Base-by-base conservation (phyloP, 805 yeast species). In the Lipomyces chichibuensis region DNA sequence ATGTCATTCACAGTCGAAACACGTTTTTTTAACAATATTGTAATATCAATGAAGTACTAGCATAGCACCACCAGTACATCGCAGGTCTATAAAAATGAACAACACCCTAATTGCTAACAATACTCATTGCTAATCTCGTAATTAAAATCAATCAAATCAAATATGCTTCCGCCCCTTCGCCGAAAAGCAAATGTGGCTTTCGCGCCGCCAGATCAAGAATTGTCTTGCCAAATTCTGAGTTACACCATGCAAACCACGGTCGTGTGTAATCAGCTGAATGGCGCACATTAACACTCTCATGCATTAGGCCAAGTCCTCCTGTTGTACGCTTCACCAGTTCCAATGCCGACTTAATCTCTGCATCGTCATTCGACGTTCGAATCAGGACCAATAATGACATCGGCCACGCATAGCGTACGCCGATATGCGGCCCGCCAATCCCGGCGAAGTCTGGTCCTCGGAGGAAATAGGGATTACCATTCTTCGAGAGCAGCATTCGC, bases 201-300 rank as follows among this genome's bases (percentile, higher is more conserved):
- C 89, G 80, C 65, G 83, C 79, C 1, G 94, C 92, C 68, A 92
- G 78, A 73, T 91, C 88, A 57, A 92, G 76, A n/a, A 92, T 88
- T 0, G 96, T 88, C 77, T 90, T 90, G 25, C 92, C 97, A 79
- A 92, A 91, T 77, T 92, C 97, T 0, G 96, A 87, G 75, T 92
- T 92, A 72, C 96, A 90, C 97, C 97, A 92, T 4, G 96, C 89
- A 80, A 92, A 92, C 97, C 97, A 92, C 2, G 95, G 85, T 67
- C 97, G 80, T 0, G 97, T 90, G 75, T 77, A 92, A 1, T 80
- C 80, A n/a, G 58, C 62, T n/a, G 66, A 61, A 5, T 83, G 78
- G 71, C 87, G 82, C 9, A 91, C 96, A 65, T 89, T 79, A 2
- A 92, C 86, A 65, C 89, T 84, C 79, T 92, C 97, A 75, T 92